Evolutionary conservation across 495 filamentous ascomycete genomes (phyloP).

Genomic region (Collariella sp.): DNA sequence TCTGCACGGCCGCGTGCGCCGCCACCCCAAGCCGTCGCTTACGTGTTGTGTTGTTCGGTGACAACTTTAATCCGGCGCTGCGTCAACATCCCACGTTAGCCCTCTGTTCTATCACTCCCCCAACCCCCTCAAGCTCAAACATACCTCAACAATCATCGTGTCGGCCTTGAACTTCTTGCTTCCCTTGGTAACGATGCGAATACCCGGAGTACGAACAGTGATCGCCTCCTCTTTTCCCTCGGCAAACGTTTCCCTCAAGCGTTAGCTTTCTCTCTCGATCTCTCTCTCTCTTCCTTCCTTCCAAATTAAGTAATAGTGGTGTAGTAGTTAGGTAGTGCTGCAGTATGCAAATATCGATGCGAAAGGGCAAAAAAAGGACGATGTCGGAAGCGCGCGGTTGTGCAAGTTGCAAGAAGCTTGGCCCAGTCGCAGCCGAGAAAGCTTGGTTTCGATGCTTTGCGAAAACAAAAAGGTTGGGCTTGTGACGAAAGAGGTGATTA

Average conservation of each 20-base stretch:
- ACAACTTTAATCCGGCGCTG: constrained; percentile 82
- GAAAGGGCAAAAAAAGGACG: not conserved
- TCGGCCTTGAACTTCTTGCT: not conserved
- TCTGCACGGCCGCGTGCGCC: not conserved
- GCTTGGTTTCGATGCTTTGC: not conserved
- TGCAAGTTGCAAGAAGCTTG: not conserved
- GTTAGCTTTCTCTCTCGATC: not conserved
- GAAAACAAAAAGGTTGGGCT: not conserved
- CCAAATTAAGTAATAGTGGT: too few relatives aligned
- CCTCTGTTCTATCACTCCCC: not conserved
- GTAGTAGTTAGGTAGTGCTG: not conserved
- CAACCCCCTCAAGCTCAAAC: too few relatives aligned
- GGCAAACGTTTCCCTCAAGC: not conserved
- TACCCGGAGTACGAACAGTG: not conserved
- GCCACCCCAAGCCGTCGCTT: constrained; percentile 34
- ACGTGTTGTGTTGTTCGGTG: constrained; percentile 84
- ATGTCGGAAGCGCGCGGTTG: not conserved
- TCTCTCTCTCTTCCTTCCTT: too few relatives aligned
- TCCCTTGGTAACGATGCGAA: not conserved
- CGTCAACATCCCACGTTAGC: constrained; percentile 1
- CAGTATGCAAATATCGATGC: not conserved
- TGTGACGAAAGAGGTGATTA: too few relatives aligned
- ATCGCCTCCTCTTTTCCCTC: not conserved
- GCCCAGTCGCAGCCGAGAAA: not conserved
- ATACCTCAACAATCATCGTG: constrained; percentile 31